phyloP scores from a whole-genome alignment of 345 rosid genomes.

The Eucalyptus shirleyi region DNA sequence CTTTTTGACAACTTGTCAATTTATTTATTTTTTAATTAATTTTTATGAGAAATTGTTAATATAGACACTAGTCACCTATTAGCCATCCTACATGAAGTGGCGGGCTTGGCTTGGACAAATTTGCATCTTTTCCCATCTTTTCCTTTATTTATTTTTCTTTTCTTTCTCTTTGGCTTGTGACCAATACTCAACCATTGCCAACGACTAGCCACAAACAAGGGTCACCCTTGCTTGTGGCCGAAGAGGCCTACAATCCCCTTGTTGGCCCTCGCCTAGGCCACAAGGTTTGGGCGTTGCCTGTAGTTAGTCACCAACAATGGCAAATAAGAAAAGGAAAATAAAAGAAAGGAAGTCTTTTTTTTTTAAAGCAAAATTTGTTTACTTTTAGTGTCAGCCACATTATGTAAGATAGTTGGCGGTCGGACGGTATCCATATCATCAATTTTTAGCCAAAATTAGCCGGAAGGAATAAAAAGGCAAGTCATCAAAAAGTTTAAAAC shows the following conservation, averaged over 20 bases:
- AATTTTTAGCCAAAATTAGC: not conserved
- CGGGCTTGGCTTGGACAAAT: too few species aligned
- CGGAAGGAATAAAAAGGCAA: fast-evolving
- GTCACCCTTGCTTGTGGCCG: fast-evolving
- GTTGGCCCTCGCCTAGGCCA: too few species aligned
- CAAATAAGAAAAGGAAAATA: not conserved
- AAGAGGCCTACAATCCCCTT: too few species aligned
- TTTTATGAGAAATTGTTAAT: too few species aligned
- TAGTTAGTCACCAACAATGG: not conserved
- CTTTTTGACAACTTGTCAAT: too few species aligned
- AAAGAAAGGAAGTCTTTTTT: too few species aligned
- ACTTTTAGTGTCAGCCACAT: fast-evolving
- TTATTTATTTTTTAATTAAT: too few species aligned
- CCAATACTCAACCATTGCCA: not conserved
- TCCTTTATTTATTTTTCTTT: too few species aligned
- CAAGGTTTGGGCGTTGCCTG: not conserved
- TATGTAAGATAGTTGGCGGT: not conserved
- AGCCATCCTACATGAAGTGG: too few species aligned
- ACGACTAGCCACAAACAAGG: not conserved
- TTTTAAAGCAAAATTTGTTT: not conserved
- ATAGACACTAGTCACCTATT: too few species aligned
- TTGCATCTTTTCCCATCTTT: too few species aligned
- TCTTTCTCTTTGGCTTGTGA: too few species aligned
- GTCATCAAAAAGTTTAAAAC: not conserved
- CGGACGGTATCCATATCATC: fast-evolving